Base-by-base conservation (phyloP, 768 basidiomycete genomes). In the Suillus spraguei region DNA sequence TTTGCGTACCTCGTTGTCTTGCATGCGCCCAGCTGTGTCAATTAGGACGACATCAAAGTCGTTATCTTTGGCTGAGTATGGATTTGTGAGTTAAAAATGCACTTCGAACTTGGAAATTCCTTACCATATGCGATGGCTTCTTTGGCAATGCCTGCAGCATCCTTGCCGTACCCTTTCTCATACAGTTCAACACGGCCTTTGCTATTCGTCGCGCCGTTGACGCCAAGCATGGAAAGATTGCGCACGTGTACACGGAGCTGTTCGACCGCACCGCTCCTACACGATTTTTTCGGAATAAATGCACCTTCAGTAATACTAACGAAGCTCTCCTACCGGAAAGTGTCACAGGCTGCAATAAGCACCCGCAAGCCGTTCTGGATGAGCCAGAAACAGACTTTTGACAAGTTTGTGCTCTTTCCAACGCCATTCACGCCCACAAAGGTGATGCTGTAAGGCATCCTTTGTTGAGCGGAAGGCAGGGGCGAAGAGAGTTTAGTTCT, bases 371-470 rank as follows among this genome's bases (percentile, higher is more conserved):
- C 89, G 71, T 99, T 99, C 77, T 99, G 97, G 60, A 99, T 89
- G 44, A 99, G 82, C 97, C 97, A 99, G 79, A 99, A 99, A 77
- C 95, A 96, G 58, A 99, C 97, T 80, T 99, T 99, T 49, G 91
- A 93, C 47, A 99, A 79, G 76, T 99, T 99, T 7, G 97, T 99
- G 69, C 94, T 97, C 81, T 99, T 99, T 38, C 97, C 97, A 32
- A 99, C 97, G 32, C 97, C 97, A 71, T 99, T 99, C 42, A 99
- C 97, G 16, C 97, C 97, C 47, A 99, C 95, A 73, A 99, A 99
- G 0, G 95, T 90, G 70, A 99, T 92, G 69, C 88, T 88, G 76
- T 98, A 99, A 0, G 97, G 97, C 69, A 87, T 81, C 11, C 91
- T 86, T 70, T 90, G 89, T 70, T 91, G 89, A 36, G 85, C 86